Evolutionary conservation across 345 rosid species (phyloP).

Genomic region (Euphorbia peplus): DNA sequence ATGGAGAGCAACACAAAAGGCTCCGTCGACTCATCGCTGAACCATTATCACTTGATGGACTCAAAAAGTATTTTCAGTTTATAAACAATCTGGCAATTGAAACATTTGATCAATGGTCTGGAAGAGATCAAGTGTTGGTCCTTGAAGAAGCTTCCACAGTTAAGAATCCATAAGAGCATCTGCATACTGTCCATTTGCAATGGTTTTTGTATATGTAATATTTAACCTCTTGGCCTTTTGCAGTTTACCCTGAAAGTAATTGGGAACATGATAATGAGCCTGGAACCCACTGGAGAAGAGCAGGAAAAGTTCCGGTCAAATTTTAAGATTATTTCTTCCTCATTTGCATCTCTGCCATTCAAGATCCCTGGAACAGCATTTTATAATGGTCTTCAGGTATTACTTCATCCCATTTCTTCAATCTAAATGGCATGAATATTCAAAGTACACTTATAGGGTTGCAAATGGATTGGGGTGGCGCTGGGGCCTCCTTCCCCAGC

Average conservation of each 20-base stretch:
- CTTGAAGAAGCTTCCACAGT: slow-evolving; percentile 75
- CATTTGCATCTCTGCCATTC: slow-evolving; percentile 60
- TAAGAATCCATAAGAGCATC: slow-evolving; percentile 19
- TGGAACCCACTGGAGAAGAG: slow-evolving; percentile 57
- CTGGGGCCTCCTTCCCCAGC: no score
- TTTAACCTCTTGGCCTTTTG: slow-evolving; percentile 12
- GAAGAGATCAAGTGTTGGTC: slow-evolving; percentile 28
- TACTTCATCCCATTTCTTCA: background rate
- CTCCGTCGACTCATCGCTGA: slow-evolving; percentile 52
- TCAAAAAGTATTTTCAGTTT: slow-evolving; percentile 54
- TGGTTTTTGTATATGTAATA: background rate
- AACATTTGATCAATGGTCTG: slow-evolving; percentile 52
- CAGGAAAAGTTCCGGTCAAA: slow-evolving; percentile 59
- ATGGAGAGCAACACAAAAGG: slow-evolving; percentile 57
- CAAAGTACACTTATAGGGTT: no score
- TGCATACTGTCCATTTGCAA: background rate
- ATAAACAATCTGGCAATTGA: slow-evolving; percentile 47
- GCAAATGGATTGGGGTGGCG: no score
- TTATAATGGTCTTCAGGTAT: slow-evolving; percentile 53
- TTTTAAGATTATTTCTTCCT: slow-evolving; percentile 63
- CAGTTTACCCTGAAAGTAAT: slow-evolving; percentile 69
- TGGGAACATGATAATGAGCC: slow-evolving; percentile 73
- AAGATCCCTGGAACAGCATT: slow-evolving; percentile 68
- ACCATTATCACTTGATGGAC: slow-evolving; percentile 58
- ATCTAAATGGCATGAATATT: background rate